Evolutionary conservation across 306 rosid species (phyloP), one percentile per base, ranked within the genome.

Genomic region (Ochetophila trinervis): DNA sequence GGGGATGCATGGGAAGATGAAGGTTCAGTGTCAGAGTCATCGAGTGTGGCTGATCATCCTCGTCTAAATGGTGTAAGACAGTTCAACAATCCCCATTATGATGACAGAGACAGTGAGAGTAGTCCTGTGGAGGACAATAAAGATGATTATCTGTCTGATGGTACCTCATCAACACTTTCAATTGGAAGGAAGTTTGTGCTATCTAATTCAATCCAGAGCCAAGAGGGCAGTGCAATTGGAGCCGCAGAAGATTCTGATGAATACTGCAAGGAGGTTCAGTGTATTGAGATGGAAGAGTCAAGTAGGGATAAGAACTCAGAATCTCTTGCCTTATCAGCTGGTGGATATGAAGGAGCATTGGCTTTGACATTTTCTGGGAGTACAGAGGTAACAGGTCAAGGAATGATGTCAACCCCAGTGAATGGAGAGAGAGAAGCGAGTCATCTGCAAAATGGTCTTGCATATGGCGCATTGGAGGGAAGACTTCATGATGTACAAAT

Each of bases 221-320:
- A 63, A 54, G 77, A 34, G 45, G 62, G 57, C 53, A 34, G 57
- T 22, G 51, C 70, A 3, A 61, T 53, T 62, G 78, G 60, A 52
- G 67, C 55, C 37, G 75, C 83, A 62, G 84, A 84, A 50, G 79
- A 77, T 71, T 73, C 76, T 19, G 89, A 84, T 78, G 90, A 81
- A 52, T 78, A 78, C 78, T 93, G 97, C 87, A 94, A 83, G 81
- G 99, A 94, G 79, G 97, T 94, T 65, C 81, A 57, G 74, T 94
- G 99, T 52, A 79, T 94, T 35, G 97, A 85, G 68, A 74, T 70
- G 84, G 96, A 84, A 60, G 86, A 77, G 59, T 81, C 91, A 30
- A 79, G 75, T 58, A 66, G 81, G 72, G 86, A 66, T 70, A 73
- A 63, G 40, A 70, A 68, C 67, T 63, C 78, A 49, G 86, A 72